These are phyloP conservation scores for Eleusine indica DNA, from an alignment of 176 grass and related monocot species.

Conservation along the genomic window DNA sequence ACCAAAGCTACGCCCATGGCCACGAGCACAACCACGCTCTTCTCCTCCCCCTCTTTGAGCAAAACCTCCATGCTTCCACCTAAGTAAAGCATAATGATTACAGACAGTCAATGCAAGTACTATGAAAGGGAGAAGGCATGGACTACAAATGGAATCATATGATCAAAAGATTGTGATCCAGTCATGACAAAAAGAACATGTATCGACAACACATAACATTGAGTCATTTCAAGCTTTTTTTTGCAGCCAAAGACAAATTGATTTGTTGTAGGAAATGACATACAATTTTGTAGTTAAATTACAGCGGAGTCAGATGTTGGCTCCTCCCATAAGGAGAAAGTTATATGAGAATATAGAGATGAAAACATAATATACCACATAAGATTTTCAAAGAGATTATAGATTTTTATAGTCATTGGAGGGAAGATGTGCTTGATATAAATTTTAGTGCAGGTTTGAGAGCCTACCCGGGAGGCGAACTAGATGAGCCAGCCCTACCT, in stretches of 20 bases:
- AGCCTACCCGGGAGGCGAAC: slow-evolving; percentile 68
- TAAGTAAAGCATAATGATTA: slow-evolving; percentile 31
- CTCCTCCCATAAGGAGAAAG: neutral
- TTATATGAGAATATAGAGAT: no score
- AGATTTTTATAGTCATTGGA: neutral
- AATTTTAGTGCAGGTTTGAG: neutral
- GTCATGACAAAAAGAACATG: neutral
- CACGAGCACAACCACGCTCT: slow-evolving; percentile 17
- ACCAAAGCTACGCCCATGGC: slow-evolving; percentile 37
- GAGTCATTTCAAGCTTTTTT: neutral
- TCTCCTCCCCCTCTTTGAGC: slow-evolving; percentile 54
- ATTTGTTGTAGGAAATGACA: neutral
- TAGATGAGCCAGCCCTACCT: slow-evolving; percentile 52
- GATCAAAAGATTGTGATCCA: neutral
- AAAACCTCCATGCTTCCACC: slow-evolving; percentile 54
- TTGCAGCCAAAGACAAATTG: neutral
- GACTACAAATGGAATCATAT: neutral
- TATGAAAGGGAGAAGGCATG: neutral
- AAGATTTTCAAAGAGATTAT: neutral
- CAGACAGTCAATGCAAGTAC: neutral
- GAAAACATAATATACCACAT: neutral
- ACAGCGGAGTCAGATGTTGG: neutral
- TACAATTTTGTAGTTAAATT: neutral
- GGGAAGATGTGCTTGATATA: neutral
- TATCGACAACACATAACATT: neutral